Evolutionary conservation across 495 filamentous ascomycete genomes (phyloP), one percentile per base, ranked within the genome.

Genomic region (Chaetomium tenue): DNA sequence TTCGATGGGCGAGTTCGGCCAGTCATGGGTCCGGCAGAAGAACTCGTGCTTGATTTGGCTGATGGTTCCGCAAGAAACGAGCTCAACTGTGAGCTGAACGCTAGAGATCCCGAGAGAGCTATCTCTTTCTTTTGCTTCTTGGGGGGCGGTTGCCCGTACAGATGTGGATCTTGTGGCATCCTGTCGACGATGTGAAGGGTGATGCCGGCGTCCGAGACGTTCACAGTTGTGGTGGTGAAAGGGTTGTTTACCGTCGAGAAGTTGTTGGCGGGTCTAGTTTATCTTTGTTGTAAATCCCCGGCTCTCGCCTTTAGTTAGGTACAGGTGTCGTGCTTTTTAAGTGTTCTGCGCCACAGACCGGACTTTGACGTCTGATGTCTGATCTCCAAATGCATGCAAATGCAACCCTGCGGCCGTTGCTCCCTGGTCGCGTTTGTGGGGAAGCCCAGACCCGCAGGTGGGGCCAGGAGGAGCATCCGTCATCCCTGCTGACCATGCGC

Each of bases 11-110:
- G 86, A 2, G 86, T 40, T 48, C 90, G 89, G 47, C 83, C 88
- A 15, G 80, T 66, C 22, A 75, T 70, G 25, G 80, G 69, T 16
- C 72, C 63, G 6, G 71, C 64, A 8, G 72, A 70, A 20, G 78
- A 60, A 30, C 9, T 23, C 3, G 20, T 0, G 8, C 53, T 4
- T 42, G 62, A 3, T 5, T 11, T 63, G 55, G 75, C 62, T 33
- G 79, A 66, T 63, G 84, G 75, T 42, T 81, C 75, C 50, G 88
- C 77, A 66, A 91, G 87, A 20, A 91, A 84, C 56, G 89, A 89
- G 66, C 86, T 85, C 62, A 96, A 84, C 50, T 91, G 86, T 9
- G 89, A 87, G 40, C 87, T 83, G 77, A 97, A 97, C 70, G 88
- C 84, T 59, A 95, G 86, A 66, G 86, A 89, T 60, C 88, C 88